Base-by-base conservation (phyloP, 2,329 filamentous ascomycete species). In the Verticillium isaacii region DNA sequence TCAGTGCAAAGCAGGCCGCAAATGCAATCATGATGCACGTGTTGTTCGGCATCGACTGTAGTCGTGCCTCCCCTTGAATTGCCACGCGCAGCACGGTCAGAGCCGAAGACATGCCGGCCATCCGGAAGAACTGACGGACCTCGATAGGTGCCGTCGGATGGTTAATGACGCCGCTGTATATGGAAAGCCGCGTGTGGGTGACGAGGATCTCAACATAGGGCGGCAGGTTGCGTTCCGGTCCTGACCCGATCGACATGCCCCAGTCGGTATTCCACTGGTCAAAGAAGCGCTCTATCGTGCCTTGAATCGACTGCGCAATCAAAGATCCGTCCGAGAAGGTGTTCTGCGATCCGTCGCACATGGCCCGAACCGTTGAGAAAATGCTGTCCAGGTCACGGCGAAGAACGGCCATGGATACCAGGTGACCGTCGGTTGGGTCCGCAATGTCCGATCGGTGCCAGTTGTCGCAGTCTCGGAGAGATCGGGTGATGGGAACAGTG, bases 21-120 rank as follows among this genome's bases (percentile, higher is more conserved):
- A 91, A 91, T 1, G 88, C 89, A 14, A 92, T 90, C 89, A 92
- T 92, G 65, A 91, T 90, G 61, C 89, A 85, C 0, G 89, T 91
- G 67, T 92, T 92, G 72, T 92, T 92, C 0, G 89, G 89, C 89
- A 92, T 92, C 0, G 89, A 91, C 61, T 86, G 86, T 0, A 92
- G 79, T 64, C 88, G 83, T 0, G 81, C 77, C 69, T 92, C 89
- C 37, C 89, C 89, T 71, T 91, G 89, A 6, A 91, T 89, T 0
- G 89, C 89, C 1, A 87, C 87, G 25, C 89, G 85, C 79, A 92
- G 84, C 5, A 92, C 89, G 62, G 90, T 91, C n/a, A 92, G 74
- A 0, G 89, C 88, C 0, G 89, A 89, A 0, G 89, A 90, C 0
- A 92, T 80, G 1, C 88, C 87, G 0, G 88, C 89, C 0, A 88